Conservation (phyloP, 176 grass and related monocot species). For the Cocos nucifera region DNA sequence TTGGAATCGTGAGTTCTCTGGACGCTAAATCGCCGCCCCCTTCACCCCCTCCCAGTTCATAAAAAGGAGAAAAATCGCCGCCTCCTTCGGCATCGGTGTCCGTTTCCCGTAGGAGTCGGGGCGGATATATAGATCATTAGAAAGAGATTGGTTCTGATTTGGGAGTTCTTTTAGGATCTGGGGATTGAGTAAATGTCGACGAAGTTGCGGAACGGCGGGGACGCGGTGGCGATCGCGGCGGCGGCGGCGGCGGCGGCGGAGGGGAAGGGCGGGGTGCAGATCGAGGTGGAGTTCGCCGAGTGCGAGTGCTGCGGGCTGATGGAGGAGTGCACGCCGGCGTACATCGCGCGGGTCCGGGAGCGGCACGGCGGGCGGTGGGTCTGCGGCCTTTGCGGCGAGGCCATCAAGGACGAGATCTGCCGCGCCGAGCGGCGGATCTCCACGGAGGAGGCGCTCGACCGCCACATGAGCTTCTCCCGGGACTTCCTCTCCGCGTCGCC, state of each 20-base stretch:
- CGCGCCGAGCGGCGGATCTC: slow-evolving; percentile 15
- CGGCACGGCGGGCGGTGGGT: slow-evolving; percentile 9
- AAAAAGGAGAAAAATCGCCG: no score
- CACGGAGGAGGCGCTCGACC: slow-evolving; percentile 14
- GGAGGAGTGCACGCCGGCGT: slow-evolving; percentile 14
- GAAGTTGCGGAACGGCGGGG: neutral
- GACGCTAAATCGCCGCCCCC: no score
- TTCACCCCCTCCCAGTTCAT: no score
- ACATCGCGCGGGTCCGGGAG: slow-evolving; percentile 5
- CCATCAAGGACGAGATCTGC: slow-evolving; percentile 14
- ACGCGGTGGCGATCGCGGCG: neutral
- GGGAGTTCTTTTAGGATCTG: neutral
- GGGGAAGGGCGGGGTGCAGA: neutral
- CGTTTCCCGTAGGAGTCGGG: no score
- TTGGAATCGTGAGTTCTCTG: no score
- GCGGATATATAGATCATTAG: no score
- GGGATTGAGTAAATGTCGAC: neutral
- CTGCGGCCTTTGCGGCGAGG: slow-evolving; percentile 17
- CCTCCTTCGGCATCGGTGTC: no score
- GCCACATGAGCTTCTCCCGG: slow-evolving; percentile 16
- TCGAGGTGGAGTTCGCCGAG: neutral
- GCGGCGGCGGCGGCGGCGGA: neutral
- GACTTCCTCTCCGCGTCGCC: neutral
- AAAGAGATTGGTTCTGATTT: neutral
- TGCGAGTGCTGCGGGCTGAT: slow-evolving; percentile 14